These are phyloP conservation scores for Mucor piriformis DNA, from an alignment of 371 early-diverging fungal genomes.

Conservation along the genomic window DNA sequence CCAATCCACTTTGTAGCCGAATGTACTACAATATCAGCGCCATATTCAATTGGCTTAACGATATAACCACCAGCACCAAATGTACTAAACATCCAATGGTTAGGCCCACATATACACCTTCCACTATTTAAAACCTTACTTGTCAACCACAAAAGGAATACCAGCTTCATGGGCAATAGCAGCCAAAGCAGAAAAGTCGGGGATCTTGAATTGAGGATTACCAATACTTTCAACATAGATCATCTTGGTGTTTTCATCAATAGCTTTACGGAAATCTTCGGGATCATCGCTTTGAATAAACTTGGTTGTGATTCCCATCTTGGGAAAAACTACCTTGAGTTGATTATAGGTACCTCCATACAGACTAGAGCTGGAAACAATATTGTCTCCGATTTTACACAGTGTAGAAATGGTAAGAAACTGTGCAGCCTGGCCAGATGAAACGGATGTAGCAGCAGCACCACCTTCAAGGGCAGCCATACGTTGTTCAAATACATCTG, in stretches of 20 bases:
- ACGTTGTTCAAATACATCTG: slow-evolving; percentile 85
- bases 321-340: slow-evolving; percentile 81
- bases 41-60: slow-evolving; percentile 81
- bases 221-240: slow-evolving; percentile 88
- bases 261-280: slow-evolving; percentile 60
- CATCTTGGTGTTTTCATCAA: slow-evolving; percentile 86
- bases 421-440: slow-evolving; percentile 82
- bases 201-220: slow-evolving; percentile 83
- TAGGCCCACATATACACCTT: no score
- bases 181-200: slow-evolving; percentile 82
- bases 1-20: slow-evolving; percentile 91
- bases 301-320: slow-evolving; percentile 78
- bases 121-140: slow-evolving; percentile 43
- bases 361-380: slow-evolving; percentile 74
- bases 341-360: slow-evolving; percentile 92
- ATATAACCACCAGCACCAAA: slow-evolving; percentile 93
- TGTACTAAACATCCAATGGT: slow-evolving; percentile 72
- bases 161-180: slow-evolving; percentile 79
- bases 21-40: slow-evolving; percentile 90
- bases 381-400: slow-evolving; percentile 80
- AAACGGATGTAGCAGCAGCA: slow-evolving; percentile 56
- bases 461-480: slow-evolving; percentile 90
- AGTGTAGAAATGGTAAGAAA: slow-evolving; percentile 78
- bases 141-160: slow-evolving; percentile 90
- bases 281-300: slow-evolving; percentile 77